Evolutionary conservation across 257 asterid genomes (phyloP), one percentile per base, ranked within the genome.

Genomic region (Primulina eburnea): DNA sequence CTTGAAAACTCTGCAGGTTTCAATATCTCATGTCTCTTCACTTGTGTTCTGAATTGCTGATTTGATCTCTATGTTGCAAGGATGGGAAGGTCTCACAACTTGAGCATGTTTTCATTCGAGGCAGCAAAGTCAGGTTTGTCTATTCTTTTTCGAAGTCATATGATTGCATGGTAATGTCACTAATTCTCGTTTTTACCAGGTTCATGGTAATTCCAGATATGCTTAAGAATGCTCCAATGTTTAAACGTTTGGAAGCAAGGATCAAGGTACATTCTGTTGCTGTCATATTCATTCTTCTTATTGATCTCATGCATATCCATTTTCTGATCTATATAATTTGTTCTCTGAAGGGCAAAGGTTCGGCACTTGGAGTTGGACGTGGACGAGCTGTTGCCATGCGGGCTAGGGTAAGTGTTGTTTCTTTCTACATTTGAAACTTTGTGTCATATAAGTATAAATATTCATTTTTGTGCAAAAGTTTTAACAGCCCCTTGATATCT

Each of bases 181-280:
- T 77, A 61, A 58, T 60, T 24, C 17, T 71, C 37, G 62, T n/a
- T 35, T 64, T 35, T 65, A 61, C 53, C 88, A 92, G 98, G 88
- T 93, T 89, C 82, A 94, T 94, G 97, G 96, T 93, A 33, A 93
- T 92, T 56, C 99, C 99, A 0, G 97, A 91, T 77, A 93, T 93
- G 99, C 96, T 93, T 28, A 90, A 93, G 86, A 93, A 93, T 78
- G 99, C 99, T 77, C 97, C 97, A 43, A 93, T 93, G 97, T 93
- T 93, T 73, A 93, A 93, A 78, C 96, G 95, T 20, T 81, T 90
- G 84, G 99, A 93, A 75, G 85, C 99, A 78, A 93, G 87, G 78
- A 93, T 93, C 75, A 93, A 93, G 99, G 99, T 93, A 70, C 65
- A 24, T 62, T 70, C 34, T 64, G 17, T 72, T 72, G 53, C 59